Conservation (phyloP, 2,329 filamentous ascomycete genomes). For the Fusarium sp. region DNA sequence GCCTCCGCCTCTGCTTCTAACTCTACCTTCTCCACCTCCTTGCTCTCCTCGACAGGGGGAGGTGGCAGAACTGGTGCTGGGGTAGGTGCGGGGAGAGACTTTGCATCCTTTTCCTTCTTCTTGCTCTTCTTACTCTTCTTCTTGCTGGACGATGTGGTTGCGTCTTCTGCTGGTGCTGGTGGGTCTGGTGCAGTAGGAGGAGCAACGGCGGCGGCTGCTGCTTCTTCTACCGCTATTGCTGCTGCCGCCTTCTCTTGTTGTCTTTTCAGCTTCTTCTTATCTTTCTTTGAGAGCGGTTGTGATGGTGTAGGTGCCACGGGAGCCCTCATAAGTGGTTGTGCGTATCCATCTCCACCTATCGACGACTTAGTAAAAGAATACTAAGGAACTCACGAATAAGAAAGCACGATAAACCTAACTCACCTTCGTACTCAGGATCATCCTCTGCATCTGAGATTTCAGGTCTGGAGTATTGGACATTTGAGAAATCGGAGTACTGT, state of each 20-base stretch:
- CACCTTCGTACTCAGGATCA: slow-evolving; percentile 39
- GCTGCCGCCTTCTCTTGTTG: slow-evolving; percentile 25
- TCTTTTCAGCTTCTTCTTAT: slow-evolving; percentile 36
- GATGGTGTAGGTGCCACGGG: slow-evolving; percentile 14
- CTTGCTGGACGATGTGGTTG: slow-evolving; percentile 25
- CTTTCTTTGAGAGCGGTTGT: slow-evolving; percentile 37
- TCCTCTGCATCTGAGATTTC: slow-evolving; percentile 58
- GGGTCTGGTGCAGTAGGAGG: slow-evolving; percentile 26
- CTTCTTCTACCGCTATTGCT: background rate
- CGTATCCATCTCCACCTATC: slow-evolving; percentile 28
- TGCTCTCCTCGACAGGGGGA: slow-evolving; percentile 22
- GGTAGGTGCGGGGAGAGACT: slow-evolving; percentile 8
- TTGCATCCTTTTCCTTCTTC: slow-evolving; percentile 34
- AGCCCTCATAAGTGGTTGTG: slow-evolving; percentile 29
- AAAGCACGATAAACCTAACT: slow-evolving; percentile 8
- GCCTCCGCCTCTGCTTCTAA: slow-evolving; percentile 34
- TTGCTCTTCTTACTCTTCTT: slow-evolving; percentile 46
- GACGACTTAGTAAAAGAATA: slow-evolving; percentile 3
- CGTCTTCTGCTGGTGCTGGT: slow-evolving; percentile 24
- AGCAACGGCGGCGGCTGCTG: slow-evolving; percentile 16
- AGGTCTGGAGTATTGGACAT: slow-evolving; percentile 56
- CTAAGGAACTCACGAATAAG: background rate
- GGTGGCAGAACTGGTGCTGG: slow-evolving; percentile 11
- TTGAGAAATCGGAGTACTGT: slow-evolving; percentile 59
- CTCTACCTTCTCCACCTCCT: slow-evolving; percentile 37